Percentiles rank a stretch among this genome's conserved stretches.
Evolutionary conservation across 768 basidiomycete species (phyloP).

Genomic region (Boletellus ananas): DNA sequence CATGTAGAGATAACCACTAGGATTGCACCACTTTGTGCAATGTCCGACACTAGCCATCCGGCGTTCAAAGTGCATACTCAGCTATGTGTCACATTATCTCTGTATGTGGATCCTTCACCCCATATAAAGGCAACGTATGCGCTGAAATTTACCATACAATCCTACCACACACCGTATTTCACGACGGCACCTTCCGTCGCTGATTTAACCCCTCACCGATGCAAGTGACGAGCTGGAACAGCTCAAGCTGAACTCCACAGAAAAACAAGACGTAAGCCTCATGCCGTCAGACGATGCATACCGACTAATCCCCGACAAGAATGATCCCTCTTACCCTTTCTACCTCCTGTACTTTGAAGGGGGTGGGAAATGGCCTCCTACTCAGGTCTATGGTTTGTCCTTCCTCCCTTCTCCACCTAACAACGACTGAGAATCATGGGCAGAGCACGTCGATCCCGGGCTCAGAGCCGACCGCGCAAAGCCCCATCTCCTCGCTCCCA

Average conservation of each 20-base stretch:
- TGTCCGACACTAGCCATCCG: too few species aligned
- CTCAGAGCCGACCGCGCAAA: conserved; percentile 47
- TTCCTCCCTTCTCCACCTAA: background rate
- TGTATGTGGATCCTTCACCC: too few species aligned
- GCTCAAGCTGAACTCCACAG: conserved; percentile 4
- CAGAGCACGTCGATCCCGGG: conserved; percentile 44
- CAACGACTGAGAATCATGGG: background rate
- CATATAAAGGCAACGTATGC: too few species aligned
- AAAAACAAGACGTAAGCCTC: background rate
- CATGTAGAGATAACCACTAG: too few species aligned
- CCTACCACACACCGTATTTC: background rate
- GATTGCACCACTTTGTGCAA: too few species aligned
- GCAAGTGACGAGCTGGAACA: conserved; percentile 2
- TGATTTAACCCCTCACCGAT: background rate
- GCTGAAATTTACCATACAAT: too few species aligned
- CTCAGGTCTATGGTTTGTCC: conserved; percentile 29
- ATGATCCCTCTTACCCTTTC: conserved; percentile 46
- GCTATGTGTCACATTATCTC: too few species aligned
- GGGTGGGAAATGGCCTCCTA: conserved; percentile 48
- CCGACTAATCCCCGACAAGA: conserved; percentile 6
- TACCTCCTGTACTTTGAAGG: conserved; percentile 47
- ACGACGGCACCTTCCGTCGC: conserved; percentile 15
- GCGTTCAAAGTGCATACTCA: too few species aligned
- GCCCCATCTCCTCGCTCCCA: conserved; percentile 44
- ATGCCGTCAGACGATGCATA: background rate